Evolutionary conservation across 345 rosid species (phyloP).

Genomic region (Eutrema heterophyllum): DNA sequence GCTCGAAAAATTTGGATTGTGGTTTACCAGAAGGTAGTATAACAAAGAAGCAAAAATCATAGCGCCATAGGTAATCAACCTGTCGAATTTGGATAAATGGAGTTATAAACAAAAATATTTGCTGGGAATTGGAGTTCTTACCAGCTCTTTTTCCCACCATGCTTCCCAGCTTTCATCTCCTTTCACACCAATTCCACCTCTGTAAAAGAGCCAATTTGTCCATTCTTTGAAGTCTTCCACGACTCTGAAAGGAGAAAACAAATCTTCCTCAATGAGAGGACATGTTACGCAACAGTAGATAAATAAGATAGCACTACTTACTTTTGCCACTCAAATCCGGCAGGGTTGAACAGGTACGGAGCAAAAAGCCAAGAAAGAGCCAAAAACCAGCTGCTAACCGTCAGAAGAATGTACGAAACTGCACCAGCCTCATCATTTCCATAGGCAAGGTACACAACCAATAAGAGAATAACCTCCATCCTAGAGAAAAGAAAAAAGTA

Average conservation of each 20-base stretch:
- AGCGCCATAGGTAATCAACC: neutral
- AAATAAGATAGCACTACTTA: conserved; percentile 33
- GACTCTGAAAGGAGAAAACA: conserved; percentile 43
- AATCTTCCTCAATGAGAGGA: neutral
- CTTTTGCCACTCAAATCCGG: conserved; percentile 99
- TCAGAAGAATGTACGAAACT: conserved; percentile 69
- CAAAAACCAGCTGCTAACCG: conserved; percentile 97
- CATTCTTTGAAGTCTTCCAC: conserved; percentile 98
- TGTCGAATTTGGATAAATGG: neutral
- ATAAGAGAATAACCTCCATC: conserved; percentile 75
- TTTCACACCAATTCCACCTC: conserved; percentile 99
- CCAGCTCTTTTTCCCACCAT: conserved; percentile 99
- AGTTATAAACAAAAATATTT: neutral
- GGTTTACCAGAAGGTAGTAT: neutral
- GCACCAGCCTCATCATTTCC: conserved; percentile 79
- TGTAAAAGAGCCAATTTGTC: conserved; percentile 98
- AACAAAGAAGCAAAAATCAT: neutral
- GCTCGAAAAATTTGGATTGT: neutral
- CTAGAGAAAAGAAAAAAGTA: conserved; percentile 39
- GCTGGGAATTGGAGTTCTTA: conserved; percentile 30
- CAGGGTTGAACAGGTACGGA: conserved; percentile 93
- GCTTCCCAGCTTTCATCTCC: conserved; percentile 99
- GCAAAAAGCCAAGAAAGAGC: conserved; percentile 95
- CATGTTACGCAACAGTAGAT: neutral
- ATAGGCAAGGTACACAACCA: conserved; percentile 79